Percentiles rank a stretch among this genome's conserved stretches.
These are phyloP conservation scores for Thraustochytrium striatum DNA, from an alignment of 352 stramenopile species.

Conservation along the genomic window DNA sequence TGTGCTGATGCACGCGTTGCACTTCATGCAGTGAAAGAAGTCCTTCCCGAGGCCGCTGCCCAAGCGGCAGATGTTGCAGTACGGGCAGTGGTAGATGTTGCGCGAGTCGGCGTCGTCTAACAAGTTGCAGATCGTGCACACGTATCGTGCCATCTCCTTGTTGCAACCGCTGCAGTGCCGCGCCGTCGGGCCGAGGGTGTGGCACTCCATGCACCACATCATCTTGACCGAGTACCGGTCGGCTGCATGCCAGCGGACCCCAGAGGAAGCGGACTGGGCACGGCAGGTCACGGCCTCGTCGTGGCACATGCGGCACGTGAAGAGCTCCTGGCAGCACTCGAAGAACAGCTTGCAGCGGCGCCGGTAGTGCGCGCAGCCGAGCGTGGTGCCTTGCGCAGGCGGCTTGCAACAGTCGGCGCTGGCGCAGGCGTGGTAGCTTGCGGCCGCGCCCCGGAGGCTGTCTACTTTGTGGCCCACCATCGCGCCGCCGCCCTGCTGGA, in stretches of 20 bases:
- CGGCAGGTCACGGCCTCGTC: slow-evolving; percentile 60
- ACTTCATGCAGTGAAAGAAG: slow-evolving; percentile 95
- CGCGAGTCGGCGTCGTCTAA: slow-evolving; percentile 85
- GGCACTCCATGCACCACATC: slow-evolving; percentile 88
- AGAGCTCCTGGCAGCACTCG: slow-evolving; percentile 79
- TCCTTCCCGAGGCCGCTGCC: slow-evolving; percentile 90
- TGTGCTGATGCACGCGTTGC: slow-evolving; percentile 93
- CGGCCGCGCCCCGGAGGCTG: background rate
- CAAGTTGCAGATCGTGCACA: slow-evolving; percentile 90
- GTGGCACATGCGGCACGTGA: slow-evolving; percentile 81
- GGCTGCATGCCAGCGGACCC: slow-evolving; percentile 74
- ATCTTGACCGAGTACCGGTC: slow-evolving; percentile 87
- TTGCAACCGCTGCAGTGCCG: slow-evolving; percentile 69
- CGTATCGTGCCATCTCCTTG: slow-evolving; percentile 82
- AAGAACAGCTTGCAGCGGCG: slow-evolving; percentile 70
- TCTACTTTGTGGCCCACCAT: background rate
- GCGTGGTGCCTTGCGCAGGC: background rate
- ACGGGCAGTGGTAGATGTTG: slow-evolving; percentile 95
- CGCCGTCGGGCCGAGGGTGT: slow-evolving; percentile 65
- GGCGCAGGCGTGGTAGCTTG: background rate
- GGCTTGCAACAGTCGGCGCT: slow-evolving; percentile 5
- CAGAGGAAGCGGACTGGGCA: slow-evolving; percentile 60
- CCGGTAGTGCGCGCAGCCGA: slow-evolving; percentile 78
- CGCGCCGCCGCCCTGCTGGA: too few relatives aligned
- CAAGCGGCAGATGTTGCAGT: slow-evolving; percentile 93